phyloP scores from a whole-genome alignment of 305 asterid genomes.

The Solanum chacoense region DNA sequence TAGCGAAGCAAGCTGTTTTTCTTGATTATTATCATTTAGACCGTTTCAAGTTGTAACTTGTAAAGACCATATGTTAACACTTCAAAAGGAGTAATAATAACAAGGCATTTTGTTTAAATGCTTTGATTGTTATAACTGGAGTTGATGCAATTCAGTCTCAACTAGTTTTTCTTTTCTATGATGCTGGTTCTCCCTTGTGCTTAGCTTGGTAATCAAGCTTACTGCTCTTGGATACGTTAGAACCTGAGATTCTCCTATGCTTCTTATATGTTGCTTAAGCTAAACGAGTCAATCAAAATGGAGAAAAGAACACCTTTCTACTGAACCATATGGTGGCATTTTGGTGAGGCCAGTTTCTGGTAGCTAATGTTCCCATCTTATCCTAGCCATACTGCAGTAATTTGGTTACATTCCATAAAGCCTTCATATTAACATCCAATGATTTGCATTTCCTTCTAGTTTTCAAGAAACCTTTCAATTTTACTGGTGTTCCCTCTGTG shows the following conservation, averaged over 20 bases:
- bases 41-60: background rate
- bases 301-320: background rate
- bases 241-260: background rate
- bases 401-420: background rate
- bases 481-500: slow-evolving; percentile 5
- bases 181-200: background rate
- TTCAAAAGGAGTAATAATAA: background rate
- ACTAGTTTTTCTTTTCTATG: background rate
- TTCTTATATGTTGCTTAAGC: background rate
- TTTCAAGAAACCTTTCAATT: background rate
- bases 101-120: background rate
- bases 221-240: background rate
- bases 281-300: background rate
- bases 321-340: background rate
- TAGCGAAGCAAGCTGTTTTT: background rate
- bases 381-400: background rate
- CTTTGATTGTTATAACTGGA: background rate
- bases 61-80: background rate
- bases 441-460: background rate
- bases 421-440: background rate
- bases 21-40: background rate
- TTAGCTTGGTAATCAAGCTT: background rate
- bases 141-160: background rate
- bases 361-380: background rate
- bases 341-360: background rate